Base-by-base conservation (phyloP, 2,329 filamentous ascomycete species). In the Pestalotiopsis sp. region DNA sequence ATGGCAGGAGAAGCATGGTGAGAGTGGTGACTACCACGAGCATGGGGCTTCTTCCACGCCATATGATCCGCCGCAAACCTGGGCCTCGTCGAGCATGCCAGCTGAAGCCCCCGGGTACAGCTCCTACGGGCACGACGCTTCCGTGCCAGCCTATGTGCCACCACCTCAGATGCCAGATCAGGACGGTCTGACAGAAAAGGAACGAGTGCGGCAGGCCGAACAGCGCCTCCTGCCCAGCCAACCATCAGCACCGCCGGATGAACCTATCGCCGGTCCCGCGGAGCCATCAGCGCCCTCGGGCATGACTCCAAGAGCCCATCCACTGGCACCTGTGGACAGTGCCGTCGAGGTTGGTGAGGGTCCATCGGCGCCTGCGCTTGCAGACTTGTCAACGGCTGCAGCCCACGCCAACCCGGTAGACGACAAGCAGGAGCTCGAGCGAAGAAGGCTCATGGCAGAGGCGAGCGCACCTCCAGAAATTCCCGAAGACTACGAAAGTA, bases 211-310 rank as follows among this genome's bases (percentile, higher is more conserved):
- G 60, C 88, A 88, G 68, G 94, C 93, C 55, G 94, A 98, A 80
- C 87, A 91, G 71, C 87, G 90, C 60, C 81, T 98, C 4, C 80
- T 98, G 24, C 95, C 95, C 2, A 97, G 94, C 75, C 90, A 90
- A 73, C 94, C 93, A 14, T 87, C 92, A 13, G 83, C 68, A 35
- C 71, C 71, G 20, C 20, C 56, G 60, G 26, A 68, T 14, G 71
- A 76, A 67, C 64, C 78, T 67, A 78, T 79, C 38, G 81, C 79
- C 10, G 78, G 78, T 0, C 81, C 83, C 10, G 87, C 86, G 6
- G 79, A 79, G 38, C 76, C 71, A 67, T 73, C 73, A 4, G 74
- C 71, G 11, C 70, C 71, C 3, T 30, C 58, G 9, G 30, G 13
- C 30, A 10, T 17, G 10, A 26, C 24, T 17, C n/a, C 30, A 10